phyloP scores from a whole-genome alignment of 352 stramenopile species.

The Aphanomyces cochlioides region DNA sequence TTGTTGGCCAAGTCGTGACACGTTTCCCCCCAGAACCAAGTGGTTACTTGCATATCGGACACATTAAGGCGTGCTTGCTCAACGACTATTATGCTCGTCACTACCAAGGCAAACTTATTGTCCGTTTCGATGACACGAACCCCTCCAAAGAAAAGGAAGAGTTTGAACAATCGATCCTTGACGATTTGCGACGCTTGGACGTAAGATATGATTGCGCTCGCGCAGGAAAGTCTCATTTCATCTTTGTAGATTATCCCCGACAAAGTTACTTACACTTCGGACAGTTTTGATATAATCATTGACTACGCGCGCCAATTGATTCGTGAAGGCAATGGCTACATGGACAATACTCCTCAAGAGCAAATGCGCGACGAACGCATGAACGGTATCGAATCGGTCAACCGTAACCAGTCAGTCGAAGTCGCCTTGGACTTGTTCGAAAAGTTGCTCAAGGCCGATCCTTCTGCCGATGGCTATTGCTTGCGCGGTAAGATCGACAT shows the following conservation, averaged over 20 bases:
- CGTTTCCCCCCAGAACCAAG: conserved; percentile 98
- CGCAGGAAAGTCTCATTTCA: background rate
- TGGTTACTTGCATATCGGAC: conserved; percentile 99
- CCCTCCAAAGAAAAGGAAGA: conserved; percentile 99
- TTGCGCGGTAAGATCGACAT: conserved; percentile 94
- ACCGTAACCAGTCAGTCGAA: conserved; percentile 79
- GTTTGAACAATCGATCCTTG: conserved; percentile 95
- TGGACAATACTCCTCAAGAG: conserved; percentile 99
- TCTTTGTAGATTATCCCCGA: conserved; percentile 53
- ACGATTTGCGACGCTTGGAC: conserved; percentile 84
- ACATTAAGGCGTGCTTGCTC: conserved; percentile 99
- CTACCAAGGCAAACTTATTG: conserved; percentile 97
- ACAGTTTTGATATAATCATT: conserved; percentile 96
- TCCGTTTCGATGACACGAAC: conserved; percentile 99
- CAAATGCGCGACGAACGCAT: conserved; percentile 95
- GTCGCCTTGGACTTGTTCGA: conserved; percentile 95
- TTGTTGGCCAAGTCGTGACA: conserved; percentile 94
- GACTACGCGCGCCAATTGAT: conserved; percentile 94
- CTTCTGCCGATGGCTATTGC: conserved; percentile 70
- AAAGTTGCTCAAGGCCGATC: conserved; percentile 92
- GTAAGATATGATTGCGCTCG: conserved; percentile 29
- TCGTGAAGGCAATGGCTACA: conserved; percentile 94
- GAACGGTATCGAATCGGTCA: conserved; percentile 88
- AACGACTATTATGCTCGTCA: conserved; percentile 99
- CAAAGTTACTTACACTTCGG: conserved; percentile 95